phyloP scores from a whole-genome alignment of 257 asterid species.

The Primulina eburnea region DNA sequence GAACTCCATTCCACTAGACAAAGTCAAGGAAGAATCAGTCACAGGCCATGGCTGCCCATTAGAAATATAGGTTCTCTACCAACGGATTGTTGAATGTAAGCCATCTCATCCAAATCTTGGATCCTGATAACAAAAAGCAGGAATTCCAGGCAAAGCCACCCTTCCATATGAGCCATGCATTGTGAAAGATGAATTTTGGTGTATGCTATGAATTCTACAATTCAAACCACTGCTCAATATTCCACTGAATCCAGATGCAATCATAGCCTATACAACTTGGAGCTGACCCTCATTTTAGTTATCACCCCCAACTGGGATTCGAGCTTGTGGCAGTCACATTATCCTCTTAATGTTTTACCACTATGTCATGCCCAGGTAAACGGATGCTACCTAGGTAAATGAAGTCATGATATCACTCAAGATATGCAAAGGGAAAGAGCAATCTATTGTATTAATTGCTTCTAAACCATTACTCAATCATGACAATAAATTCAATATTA shows the following conservation, averaged over 20 bases:
- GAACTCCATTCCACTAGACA: slow-evolving; percentile 38
- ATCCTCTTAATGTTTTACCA: too few species aligned
- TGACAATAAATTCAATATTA: background rate
- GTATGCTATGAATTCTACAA: too few species aligned
- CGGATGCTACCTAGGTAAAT: too few species aligned
- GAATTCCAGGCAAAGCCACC: slow-evolving; percentile 45
- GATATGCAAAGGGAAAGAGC: background rate
- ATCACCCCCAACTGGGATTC: too few species aligned
- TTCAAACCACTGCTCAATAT: too few species aligned
- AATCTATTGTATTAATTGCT: too few species aligned
- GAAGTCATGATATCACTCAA: background rate
- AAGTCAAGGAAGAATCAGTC: slow-evolving; percentile 38
- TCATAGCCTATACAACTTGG: too few species aligned
- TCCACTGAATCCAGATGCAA: too few species aligned
- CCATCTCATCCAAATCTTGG: slow-evolving; percentile 61
- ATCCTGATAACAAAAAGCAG: slow-evolving; percentile 51
- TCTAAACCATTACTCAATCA: background rate
- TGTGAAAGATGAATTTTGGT: too few species aligned
- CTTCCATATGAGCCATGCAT: slow-evolving; percentile 44
- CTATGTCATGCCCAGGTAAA: too few species aligned
- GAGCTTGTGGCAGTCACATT: too few species aligned
- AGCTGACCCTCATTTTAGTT: too few species aligned
- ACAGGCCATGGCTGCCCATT: slow-evolving; percentile 53
- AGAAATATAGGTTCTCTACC: slow-evolving; percentile 50
- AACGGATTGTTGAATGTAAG: slow-evolving; percentile 52